Evolutionary conservation across 441 rosid genomes (phyloP), one percentile per base, ranked within the genome.

Genomic region (Jatropha podagrica): DNA sequence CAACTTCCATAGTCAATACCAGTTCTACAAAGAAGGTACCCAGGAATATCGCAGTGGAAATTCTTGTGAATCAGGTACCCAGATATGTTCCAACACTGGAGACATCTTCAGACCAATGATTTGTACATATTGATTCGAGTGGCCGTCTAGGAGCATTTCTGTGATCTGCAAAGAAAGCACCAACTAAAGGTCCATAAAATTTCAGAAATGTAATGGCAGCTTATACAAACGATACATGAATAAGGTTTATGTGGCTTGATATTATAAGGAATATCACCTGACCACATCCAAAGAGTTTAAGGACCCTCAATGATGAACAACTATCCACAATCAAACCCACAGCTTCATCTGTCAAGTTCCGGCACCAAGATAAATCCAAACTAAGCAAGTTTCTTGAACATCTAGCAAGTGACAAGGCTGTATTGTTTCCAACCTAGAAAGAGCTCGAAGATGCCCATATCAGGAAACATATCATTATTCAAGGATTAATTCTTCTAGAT

Each of bases 311-410:
- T 44, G 87, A 88, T 55, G 67, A 83, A 82, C 99, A 96, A 82
- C 84, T 86, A 86, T 96, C 99, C 23, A 89, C 97, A 80, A 93
- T 90, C 82, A 85, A 83, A 61, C 98, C 98, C 74, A 92, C 59
- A 63, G 91, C 91, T 68, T 87, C 86, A 41, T 96, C 76, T 3
- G 88, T 76, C 85, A 93, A 72, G 70, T 90, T 82, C 78, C 98
- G 83, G 83, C 99, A 95, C 88, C 91, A 95, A 5, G 97, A 93
- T 20, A 92, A 69, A 81, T 95, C 98, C 85, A 95, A 81, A 84
- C 72, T 85, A 72, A 65, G 70, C 82, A 95, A 81, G 52, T 83
- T 85, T 75, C 73, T 82, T 46, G 89, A 82, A 61, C 81, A 72
- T 77, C 77, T 92, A 18, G 90, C 89, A 70, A 95, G 86, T 37